Conservation (phyloP, 331 rosid genomes). For the Dryas integrifolia region DNA sequence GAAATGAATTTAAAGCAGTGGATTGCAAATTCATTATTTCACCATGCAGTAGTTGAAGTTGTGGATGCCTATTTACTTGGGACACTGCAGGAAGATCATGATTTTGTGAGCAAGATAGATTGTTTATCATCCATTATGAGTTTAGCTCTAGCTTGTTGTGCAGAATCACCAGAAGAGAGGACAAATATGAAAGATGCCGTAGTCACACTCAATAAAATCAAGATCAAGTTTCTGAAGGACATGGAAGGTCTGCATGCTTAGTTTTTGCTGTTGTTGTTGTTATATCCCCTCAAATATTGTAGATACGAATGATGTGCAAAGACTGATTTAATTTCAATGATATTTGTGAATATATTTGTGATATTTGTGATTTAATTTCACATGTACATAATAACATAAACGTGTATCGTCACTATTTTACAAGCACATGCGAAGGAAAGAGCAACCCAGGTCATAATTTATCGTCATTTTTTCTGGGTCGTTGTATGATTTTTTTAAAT, state of each 20-base stretch:
- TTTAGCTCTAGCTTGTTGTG: constrained; percentile 33
- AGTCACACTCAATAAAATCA: constrained; percentile 3
- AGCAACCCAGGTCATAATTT: too few relatives aligned
- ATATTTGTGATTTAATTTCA: too few relatives aligned
- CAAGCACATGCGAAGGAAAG: background rate
- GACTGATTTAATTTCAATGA: background rate
- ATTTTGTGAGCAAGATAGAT: background rate
- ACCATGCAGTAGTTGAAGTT: constrained; percentile 13
- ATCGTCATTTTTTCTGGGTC: too few relatives aligned
- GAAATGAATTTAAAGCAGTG: constrained; percentile 38
- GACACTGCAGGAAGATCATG: background rate
- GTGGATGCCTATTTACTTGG: constrained; percentile 22
- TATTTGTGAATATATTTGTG: background rate
- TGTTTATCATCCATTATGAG: constrained; percentile 20
- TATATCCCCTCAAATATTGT: background rate
- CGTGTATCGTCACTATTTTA: background rate
- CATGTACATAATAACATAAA: too few relatives aligned
- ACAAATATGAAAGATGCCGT: constrained; percentile 6
- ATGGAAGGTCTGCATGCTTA: background rate
- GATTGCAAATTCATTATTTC: constrained; percentile 25
- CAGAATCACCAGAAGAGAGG: constrained; percentile 24
- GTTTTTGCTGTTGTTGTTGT: background rate
- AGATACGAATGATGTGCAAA: background rate
- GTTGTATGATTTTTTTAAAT: too few relatives aligned
- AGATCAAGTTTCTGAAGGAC: background rate